A percentile compares a stretch with the other conserved stretches of the same genome.
Conservation (phyloP, 2,329 filamentous ascomycete genomes). For the Ceratocystiopsis sp. region DNA sequence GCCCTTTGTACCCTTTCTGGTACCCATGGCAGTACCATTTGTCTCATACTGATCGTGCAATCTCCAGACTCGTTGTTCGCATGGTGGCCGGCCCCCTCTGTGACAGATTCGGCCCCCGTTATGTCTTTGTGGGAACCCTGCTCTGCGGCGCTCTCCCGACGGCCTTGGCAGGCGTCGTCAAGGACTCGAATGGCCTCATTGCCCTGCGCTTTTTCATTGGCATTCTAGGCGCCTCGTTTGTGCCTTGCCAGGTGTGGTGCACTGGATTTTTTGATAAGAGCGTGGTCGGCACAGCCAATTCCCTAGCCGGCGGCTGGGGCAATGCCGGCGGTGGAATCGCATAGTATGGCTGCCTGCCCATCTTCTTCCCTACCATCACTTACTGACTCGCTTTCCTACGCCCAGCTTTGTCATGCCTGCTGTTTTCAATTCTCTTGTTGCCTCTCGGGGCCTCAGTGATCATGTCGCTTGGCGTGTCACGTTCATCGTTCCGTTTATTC, state of each 20-base stretch:
- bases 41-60: background rate
- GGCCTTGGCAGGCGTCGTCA: slow-evolving; percentile 64
- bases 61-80: slow-evolving; percentile 49
- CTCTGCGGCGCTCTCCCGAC: slow-evolving; percentile 64
- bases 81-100: slow-evolving; percentile 68
- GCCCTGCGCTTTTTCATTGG: slow-evolving; percentile 63
- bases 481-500: slow-evolving; percentile 68
- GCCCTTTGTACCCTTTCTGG: no score
- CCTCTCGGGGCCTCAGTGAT: slow-evolving; percentile 37
- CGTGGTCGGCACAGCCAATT: slow-evolving; percentile 74
- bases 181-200: slow-evolving; percentile 49
- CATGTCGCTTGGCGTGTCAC: slow-evolving; percentile 68
- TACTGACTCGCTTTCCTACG: background rate
- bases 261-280: slow-evolving; percentile 88
- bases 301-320: slow-evolving; percentile 66
- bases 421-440: slow-evolving; percentile 61
- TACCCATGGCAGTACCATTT: no score
- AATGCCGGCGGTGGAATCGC: slow-evolving; percentile 81
- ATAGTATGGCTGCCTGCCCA: slow-evolving; percentile 24
- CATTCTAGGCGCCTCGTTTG: slow-evolving; percentile 60
- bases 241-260: slow-evolving; percentile 81
- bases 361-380: no score
- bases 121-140: slow-evolving; percentile 60
- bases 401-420: slow-evolving; percentile 66
- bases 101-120: slow-evolving; percentile 63